Evolutionary conservation across 2,329 filamentous ascomycete genomes (phyloP), one percentile per base, ranked within the genome.

Genomic region (Fusarium sp.): DNA sequence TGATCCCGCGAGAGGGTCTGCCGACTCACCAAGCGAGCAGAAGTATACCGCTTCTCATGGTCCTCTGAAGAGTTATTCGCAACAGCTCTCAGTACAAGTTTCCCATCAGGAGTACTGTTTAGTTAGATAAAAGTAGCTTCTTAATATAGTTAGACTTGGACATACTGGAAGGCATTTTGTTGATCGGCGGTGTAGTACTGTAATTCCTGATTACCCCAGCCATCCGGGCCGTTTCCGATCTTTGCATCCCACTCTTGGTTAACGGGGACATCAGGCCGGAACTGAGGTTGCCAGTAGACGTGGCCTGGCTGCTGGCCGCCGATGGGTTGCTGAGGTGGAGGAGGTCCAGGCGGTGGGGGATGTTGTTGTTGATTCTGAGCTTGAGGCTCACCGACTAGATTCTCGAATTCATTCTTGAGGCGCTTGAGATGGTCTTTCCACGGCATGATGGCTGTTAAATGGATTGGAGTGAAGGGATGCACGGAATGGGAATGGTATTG

Each of bases 171-270:
- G 28, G 85, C 85, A 75, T 90, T 90, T 9, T 81, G 76, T 2
- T 83, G 78, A 16, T 81, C 78, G 38, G 84, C 80, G 10, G 86
- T 87, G 77, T 91, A 91, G 80, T 88, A 86, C 79, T 91, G 85
- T 54, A 88, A 81, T 81, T 91, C 89, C 68, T 89, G 86, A 76
- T 91, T 91, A 28, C 89, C 89, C 89, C 89, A 91, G 42, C 89
- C 88, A 75, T 89, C 85, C n/a, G 84, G 85, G 33, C 88, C 88
- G 38, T 86, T 86, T 33, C 86, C 85, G 52, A 87, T 82, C 77
- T 89, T 88, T 35, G 87, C 85, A 9, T 87, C 81, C 82, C 89
- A 91, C 70, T 89, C 85, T 6, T 82, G 79, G 1, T 82, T 82
- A 6, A 90, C 82, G 0, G 86, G 83, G 5, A 82, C 81, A 19